Conservation (phyloP, 495 filamentous ascomycete species). For the Podospora fimiseda region DNA sequence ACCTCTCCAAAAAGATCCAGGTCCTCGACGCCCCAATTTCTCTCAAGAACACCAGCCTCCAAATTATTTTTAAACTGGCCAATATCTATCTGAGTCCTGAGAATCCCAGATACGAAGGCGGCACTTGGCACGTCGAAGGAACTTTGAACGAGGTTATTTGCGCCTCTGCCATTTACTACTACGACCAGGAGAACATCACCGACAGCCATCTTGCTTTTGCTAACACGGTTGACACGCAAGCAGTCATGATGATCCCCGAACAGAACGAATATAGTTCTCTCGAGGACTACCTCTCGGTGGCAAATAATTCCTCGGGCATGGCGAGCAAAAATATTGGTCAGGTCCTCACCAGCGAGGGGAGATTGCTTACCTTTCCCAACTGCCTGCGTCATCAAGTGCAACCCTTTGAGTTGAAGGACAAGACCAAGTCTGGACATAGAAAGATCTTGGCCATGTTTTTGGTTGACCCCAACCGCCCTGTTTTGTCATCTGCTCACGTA, state of each 20-base stretch:
- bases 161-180: slow-evolving; percentile 57
- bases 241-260: slow-evolving; percentile 11
- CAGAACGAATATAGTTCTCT: slow-evolving; percentile 18
- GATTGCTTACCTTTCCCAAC: slow-evolving; percentile 38
- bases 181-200: slow-evolving; percentile 56
- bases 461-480: slow-evolving; percentile 45
- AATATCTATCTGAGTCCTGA: slow-evolving; percentile 57
- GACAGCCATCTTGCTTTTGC: slow-evolving; percentile 48
- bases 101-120: slow-evolving; percentile 35
- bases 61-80: slow-evolving; percentile 58
- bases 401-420: slow-evolving; percentile 44
- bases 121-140: slow-evolving; percentile 46
- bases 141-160: slow-evolving; percentile 52
- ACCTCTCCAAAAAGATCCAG: background rate
- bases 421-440: slow-evolving; percentile 44
- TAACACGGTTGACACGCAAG: slow-evolving; percentile 20
- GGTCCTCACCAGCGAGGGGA: slow-evolving; percentile 27
- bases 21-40: background rate
- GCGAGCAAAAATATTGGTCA: slow-evolving; percentile 30
- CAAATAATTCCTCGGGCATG: slow-evolving; percentile 2
- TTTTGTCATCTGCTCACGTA: slow-evolving; percentile 50
- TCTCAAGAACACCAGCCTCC: slow-evolving; percentile 29
- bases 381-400: slow-evolving; percentile 45
- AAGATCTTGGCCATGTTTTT: slow-evolving; percentile 55
- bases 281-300: slow-evolving; percentile 17